These are phyloP conservation scores for Colletotrichum eremochloae DNA, from an alignment of 2,329 filamentous ascomycete species.

Conservation along the genomic window DNA sequence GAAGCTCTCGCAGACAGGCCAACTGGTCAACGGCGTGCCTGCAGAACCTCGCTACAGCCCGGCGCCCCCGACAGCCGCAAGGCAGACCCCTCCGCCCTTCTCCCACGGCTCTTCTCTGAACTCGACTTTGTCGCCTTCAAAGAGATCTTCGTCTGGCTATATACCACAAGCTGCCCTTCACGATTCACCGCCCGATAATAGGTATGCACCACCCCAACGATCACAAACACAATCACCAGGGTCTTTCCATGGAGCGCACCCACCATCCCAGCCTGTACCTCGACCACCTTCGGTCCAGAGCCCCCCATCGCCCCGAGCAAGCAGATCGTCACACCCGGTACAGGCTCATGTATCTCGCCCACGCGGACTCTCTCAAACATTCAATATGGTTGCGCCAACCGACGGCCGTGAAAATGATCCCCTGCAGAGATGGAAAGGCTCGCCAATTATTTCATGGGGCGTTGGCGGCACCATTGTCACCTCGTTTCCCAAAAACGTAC, in stretches of 20 bases:
- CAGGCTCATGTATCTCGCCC: constrained; percentile 55
- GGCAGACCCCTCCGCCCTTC: constrained; percentile 65
- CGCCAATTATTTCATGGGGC: constrained; percentile 88
- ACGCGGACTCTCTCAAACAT: constrained; percentile 66
- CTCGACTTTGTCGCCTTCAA: constrained; percentile 67
- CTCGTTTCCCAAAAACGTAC: constrained; percentile 89
- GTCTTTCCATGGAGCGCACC: constrained; percentile 57
- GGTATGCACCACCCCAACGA: constrained; percentile 69
- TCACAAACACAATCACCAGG: constrained; percentile 75
- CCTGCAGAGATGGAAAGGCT: constrained; percentile 90
- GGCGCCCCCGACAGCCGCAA: constrained; percentile 49
- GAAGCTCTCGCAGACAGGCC: constrained; percentile 23
- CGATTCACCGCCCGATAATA: constrained; percentile 48
- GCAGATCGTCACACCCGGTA: constrained; percentile 42
- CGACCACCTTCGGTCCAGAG: constrained; percentile 68
- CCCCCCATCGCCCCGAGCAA: constrained; percentile 54
- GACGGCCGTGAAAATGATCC: constrained; percentile 80
- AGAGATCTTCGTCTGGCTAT: constrained; percentile 66
- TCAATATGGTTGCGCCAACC: constrained; percentile 72
- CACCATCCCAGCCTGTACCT: constrained; percentile 59
- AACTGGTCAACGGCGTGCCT: constrained; percentile 42
- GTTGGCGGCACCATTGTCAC: constrained; percentile 86
- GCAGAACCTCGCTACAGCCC: constrained; percentile 57
- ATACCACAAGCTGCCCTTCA: constrained; percentile 54
- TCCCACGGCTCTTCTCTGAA: constrained; percentile 52